Conservation (phyloP, 495 filamentous ascomycete genomes). For the Evansstolkia leycettana region DNA sequence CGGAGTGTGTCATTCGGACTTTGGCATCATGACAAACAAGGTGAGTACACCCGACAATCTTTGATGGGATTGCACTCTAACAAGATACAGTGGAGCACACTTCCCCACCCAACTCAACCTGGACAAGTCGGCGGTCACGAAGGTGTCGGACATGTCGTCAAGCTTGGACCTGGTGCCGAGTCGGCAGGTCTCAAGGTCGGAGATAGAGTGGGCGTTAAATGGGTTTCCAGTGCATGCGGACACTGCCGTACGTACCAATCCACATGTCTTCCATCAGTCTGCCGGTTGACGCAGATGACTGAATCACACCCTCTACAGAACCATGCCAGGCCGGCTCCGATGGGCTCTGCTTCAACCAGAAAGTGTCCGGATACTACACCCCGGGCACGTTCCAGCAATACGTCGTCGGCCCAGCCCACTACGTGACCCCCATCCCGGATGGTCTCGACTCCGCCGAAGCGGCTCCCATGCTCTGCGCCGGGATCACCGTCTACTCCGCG, state of each 20-base stretch:
- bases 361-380: conserved; percentile 41
- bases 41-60: conserved; percentile 11
- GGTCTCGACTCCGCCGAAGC: conserved; percentile 42
- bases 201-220: conserved; percentile 53
- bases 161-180: conserved; percentile 43
- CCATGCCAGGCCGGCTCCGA: conserved; percentile 48
- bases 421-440: conserved; percentile 61
- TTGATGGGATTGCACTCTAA: conserved; percentile 6
- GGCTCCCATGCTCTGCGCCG: conserved; percentile 54
- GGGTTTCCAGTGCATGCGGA: conserved; percentile 33
- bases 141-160: conserved; percentile 47
- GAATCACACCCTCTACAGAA: too few relatives aligned
- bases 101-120: conserved; percentile 50
- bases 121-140: conserved; percentile 59
- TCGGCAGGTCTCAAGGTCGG: conserved; percentile 45
- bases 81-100: conserved; percentile 29
- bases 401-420: conserved; percentile 47
- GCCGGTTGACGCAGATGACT: too few relatives aligned
- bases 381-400: conserved; percentile 69
- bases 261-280: background rate
- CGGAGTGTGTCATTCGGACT: conserved; percentile 61
- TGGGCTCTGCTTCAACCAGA: conserved; percentile 44
- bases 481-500: conserved; percentile 46
- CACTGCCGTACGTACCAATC: conserved; percentile 30
- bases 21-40: conserved; percentile 46